Conservation (phyloP, 768 basidiomycete species). For the Leccinum olivaceopallidum region DNA sequence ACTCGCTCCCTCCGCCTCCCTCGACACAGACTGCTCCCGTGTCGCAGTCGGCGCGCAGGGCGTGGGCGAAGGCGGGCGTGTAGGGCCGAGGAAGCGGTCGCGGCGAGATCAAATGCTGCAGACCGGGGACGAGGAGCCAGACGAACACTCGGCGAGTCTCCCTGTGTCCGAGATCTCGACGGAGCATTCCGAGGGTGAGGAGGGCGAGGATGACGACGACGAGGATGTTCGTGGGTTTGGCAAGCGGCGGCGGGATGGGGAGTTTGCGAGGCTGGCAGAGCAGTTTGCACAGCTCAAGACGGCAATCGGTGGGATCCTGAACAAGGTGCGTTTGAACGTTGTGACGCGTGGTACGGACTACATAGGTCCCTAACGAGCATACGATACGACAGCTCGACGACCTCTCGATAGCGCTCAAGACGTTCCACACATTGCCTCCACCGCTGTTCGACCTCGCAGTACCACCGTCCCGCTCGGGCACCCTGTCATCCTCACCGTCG, state of each 20-base stretch:
- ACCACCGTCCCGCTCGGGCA: constrained; percentile 29
- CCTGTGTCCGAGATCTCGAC: constrained; percentile 26
- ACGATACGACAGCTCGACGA: constrained; percentile 26
- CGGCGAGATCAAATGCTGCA: constrained; percentile 38
- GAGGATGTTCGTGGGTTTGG: constrained; percentile 55
- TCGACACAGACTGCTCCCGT: constrained; percentile 6
- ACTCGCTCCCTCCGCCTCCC: constrained; percentile 13
- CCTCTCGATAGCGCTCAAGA: constrained; percentile 37
- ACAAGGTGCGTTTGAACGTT: neutral
- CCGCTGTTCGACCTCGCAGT: constrained; percentile 38
- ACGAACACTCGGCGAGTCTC: constrained; percentile 18
- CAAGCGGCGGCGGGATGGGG: constrained; percentile 57
- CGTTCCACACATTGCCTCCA: constrained; percentile 45
- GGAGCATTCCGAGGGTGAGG: constrained; percentile 37
- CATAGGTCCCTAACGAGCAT: neutral
- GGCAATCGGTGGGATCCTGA: too few species aligned
- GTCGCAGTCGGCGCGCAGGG: neutral
- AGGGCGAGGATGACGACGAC: constrained; percentile 35
- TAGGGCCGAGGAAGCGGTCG: constrained; percentile 20
- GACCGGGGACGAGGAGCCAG: constrained; percentile 30
- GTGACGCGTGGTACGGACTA: neutral
- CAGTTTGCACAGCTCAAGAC: too few species aligned
- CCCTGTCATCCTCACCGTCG: constrained; percentile 30
- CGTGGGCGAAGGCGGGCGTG: constrained; percentile 17
- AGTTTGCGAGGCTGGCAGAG: constrained; percentile 50